Conservation (phyloP, 352 stramenopile species). For the Pythium insidiosum region DNA sequence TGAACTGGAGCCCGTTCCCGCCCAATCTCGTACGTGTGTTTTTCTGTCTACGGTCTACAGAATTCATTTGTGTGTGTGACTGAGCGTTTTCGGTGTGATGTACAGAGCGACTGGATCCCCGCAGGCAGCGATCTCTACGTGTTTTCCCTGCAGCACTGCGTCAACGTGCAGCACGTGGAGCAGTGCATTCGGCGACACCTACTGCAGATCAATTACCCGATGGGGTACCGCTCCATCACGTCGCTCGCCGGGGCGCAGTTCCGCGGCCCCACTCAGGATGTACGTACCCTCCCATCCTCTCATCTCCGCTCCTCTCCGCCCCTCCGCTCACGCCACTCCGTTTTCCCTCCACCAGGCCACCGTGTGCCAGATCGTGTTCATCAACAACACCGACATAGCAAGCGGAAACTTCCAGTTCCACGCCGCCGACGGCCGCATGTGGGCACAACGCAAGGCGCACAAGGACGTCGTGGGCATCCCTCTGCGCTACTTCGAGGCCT, state of each 20-base stretch:
- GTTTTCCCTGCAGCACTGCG: conserved; percentile 71
- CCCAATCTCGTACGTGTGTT: conserved; percentile 34
- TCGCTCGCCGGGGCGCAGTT: conserved; percentile 62
- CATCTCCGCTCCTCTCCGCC: too few species aligned
- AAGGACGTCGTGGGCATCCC: conserved; percentile 74
- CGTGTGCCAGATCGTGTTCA: conserved; percentile 81
- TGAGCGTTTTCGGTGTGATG: background rate
- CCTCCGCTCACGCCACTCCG: too few species aligned
- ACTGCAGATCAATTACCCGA: conserved; percentile 73
- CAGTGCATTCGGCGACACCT: conserved; percentile 63
- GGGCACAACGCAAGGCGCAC: conserved; percentile 68
- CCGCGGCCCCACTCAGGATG: conserved; percentile 52
- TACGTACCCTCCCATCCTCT: conserved; percentile 26
- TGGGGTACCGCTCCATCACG: conserved; percentile 68
- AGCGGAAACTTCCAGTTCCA: conserved; percentile 78
- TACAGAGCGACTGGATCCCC: conserved; percentile 64
- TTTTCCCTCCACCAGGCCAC: too few species aligned
- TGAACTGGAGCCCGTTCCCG: conserved; percentile 65
- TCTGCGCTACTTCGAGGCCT: conserved; percentile 77
- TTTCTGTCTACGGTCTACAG: background rate
- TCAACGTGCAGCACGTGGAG: conserved; percentile 56
- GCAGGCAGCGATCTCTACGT: conserved; percentile 73
- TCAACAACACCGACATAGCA: conserved; percentile 75
- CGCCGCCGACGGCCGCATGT: conserved; percentile 52
- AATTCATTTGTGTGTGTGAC: too few species aligned